A percentile compares a stretch with the other conserved stretches of the same genome.
Evolutionary conservation across 176 grass and related monocot genomes (phyloP).

Genomic region (Alopecurus myosuroides): DNA sequence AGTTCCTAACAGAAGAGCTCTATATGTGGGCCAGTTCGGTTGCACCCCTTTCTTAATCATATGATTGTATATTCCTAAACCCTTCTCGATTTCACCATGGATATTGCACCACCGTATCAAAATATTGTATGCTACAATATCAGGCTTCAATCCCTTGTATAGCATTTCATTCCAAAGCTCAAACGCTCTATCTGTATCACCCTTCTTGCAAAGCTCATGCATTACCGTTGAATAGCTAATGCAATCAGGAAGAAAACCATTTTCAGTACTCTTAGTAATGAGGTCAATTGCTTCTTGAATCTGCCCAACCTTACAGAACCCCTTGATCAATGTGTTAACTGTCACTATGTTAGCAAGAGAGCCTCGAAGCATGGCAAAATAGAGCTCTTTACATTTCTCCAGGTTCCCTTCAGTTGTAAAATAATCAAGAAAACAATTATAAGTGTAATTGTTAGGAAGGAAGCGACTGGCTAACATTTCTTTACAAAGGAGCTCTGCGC

Average conservation of each 20-base stretch:
- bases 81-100: not conserved
- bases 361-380: constrained; percentile 1
- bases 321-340: constrained; percentile 10
- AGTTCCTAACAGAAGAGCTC: not conserved
- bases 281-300: constrained; percentile 4
- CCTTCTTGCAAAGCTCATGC: constrained; percentile 9
- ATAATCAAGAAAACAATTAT: constrained; percentile 4
- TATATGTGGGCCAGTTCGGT: not conserved
- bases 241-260: not conserved
- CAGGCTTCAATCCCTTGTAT: not conserved
- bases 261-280: not conserved
- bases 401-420: constrained; percentile 3
- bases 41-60: constrained; percentile 4
- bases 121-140: constrained; percentile 6
- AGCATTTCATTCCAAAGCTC: constrained; percentile 10
- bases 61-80: not conserved
- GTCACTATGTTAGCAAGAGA: constrained; percentile 9
- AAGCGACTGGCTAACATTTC: not conserved
- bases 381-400: constrained; percentile 2
- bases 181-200: constrained; percentile 2
- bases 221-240: constrained; percentile 7
- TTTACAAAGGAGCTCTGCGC: constrained; percentile 5
- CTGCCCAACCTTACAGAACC: constrained; percentile 1
- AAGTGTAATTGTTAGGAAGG: constrained; percentile 15
- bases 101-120: constrained; percentile 1